Evolutionary conservation across 768 basidiomycete species (phyloP).

Genomic region (button mushroom (Agaricus bisporus)): DNA sequence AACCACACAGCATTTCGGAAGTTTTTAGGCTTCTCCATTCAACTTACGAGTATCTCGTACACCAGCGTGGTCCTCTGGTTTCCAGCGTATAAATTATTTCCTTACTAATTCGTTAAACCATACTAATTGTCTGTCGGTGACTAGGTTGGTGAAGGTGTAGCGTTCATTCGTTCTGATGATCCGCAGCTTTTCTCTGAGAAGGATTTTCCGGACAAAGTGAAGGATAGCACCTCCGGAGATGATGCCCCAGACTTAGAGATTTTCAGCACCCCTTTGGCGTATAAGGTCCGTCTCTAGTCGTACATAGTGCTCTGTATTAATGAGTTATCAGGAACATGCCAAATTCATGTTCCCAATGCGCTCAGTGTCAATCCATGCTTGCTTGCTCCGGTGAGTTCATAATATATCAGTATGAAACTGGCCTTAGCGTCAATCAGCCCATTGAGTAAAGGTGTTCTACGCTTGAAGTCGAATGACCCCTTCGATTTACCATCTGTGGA

Average conservation of each 20-base stretch:
- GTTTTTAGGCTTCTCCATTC: conserved; percentile 25
- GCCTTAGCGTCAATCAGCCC: conserved; percentile 21
- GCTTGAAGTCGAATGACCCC: conserved; percentile 29
- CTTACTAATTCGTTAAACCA: not conserved
- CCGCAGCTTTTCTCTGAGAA: conserved; percentile 36
- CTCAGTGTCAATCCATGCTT: conserved; percentile 31
- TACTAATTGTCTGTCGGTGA: not conserved
- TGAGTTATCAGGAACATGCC: conserved; percentile 27
- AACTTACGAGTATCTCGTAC: conserved; percentile 35
- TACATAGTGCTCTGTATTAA: not conserved
- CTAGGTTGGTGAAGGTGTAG: conserved; percentile 44
- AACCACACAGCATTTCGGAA: conserved; percentile 21
- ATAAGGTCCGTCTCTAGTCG: conserved; percentile 21
- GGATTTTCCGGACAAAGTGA: conserved; percentile 22
- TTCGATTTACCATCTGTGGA: conserved; percentile 31
- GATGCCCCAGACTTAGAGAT: conserved; percentile 39
- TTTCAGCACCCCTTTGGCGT: conserved; percentile 32
- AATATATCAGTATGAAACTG: not conserved
- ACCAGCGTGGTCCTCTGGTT: conserved; percentile 42
- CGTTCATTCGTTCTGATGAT: conserved; percentile 47
- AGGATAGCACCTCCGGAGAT: conserved; percentile 33
- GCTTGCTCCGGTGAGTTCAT: conserved; percentile 26
- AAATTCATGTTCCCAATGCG: conserved; percentile 29
- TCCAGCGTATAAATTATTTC: conserved; percentile 41
- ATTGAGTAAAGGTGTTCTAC: conserved; percentile 30